Evolutionary conservation across 169 alveolate species (phyloP).

Genomic region (Plasmodium inui): DNA sequence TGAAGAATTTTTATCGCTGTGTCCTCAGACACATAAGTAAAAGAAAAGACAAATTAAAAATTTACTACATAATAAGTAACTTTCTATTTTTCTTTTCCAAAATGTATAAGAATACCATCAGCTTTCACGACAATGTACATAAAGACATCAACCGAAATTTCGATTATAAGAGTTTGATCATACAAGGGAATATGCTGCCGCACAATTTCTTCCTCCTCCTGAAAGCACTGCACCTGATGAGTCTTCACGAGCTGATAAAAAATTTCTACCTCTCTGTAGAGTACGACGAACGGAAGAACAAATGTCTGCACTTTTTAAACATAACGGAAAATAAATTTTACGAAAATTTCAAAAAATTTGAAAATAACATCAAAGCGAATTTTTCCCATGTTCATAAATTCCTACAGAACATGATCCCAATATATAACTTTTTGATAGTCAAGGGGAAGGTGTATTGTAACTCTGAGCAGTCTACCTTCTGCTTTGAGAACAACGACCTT

Average conservation of each 20-base stretch:
- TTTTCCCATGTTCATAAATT: conserved; percentile 43
- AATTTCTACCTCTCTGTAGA: conserved; percentile 36
- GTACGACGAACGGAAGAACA: conserved; percentile 72
- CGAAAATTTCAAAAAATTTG: conserved; percentile 69
- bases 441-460: conserved; percentile 44
- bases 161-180: conserved; percentile 45
- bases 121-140: conserved; percentile 68
- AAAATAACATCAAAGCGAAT: conserved; percentile 33
- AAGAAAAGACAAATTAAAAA: conserved; percentile 52
- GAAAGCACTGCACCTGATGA: conserved; percentile 61
- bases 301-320: conserved; percentile 60
- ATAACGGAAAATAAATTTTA: conserved; percentile 69
- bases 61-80: conserved; percentile 58
- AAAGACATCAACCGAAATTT: conserved; percentile 68
- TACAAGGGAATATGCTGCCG: conserved; percentile 67
- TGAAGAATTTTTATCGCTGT: conserved; percentile 45
- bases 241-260: conserved; percentile 18
- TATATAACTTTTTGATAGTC: conserved; percentile 32
- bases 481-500: conserved; percentile 7
- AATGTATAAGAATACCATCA: conserved; percentile 58
- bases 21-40: conserved; percentile 39
- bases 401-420: conserved; percentile 52
- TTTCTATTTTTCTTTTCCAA: conserved; percentile 58
- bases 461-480: conserved; percentile 13
- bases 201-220: conserved; percentile 42